These are phyloP conservation scores for Boletus reticuloceps DNA, from an alignment of 768 basidiomycete species.

Conservation along the genomic window DNA sequence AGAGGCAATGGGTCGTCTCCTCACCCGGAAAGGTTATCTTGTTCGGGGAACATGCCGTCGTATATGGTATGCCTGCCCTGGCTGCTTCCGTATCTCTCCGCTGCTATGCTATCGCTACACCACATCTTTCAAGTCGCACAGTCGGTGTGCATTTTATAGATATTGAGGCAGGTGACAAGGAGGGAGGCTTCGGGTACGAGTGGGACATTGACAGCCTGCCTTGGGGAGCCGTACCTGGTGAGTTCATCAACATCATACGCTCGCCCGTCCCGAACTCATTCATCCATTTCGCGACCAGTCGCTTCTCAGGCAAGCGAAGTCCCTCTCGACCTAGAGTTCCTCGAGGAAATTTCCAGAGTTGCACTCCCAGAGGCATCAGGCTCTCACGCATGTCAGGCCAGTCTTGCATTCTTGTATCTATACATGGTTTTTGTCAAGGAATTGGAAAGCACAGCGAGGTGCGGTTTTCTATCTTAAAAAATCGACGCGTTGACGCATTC, in stretches of 20 bases:
- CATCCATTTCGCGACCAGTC: slow-evolving; percentile 2
- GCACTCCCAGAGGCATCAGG: slow-evolving; percentile 34
- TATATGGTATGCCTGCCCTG: slow-evolving; percentile 95
- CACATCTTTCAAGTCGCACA: slow-evolving; percentile 55
- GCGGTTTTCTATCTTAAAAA: slow-evolving; percentile 28
- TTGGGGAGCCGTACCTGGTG: slow-evolving; percentile 66
- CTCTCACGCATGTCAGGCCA: slow-evolving; percentile 43
- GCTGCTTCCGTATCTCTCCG: slow-evolving; percentile 95
- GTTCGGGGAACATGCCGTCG: slow-evolving; percentile 98
- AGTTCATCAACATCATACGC: background rate
- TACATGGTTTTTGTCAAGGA: slow-evolving; percentile 69
- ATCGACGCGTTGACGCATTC: slow-evolving; percentile 15
- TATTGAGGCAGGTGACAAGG: slow-evolving; percentile 41
- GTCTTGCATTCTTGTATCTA: slow-evolving; percentile 85
- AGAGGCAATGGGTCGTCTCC: slow-evolving; percentile 81
- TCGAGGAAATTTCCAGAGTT: slow-evolving; percentile 62
- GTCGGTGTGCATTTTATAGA: slow-evolving; percentile 67
- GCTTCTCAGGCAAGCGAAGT: slow-evolving; percentile 19
- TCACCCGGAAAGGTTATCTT: slow-evolving; percentile 98
- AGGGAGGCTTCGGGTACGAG: slow-evolving; percentile 60
- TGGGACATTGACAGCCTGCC: slow-evolving; percentile 80
- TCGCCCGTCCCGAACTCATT: background rate
- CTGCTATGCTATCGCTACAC: slow-evolving; percentile 83
- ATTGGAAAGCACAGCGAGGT: slow-evolving; percentile 53
- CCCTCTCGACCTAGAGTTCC: slow-evolving; percentile 66